Percentiles rank a stretch among this genome's conserved stretches.
Conservation (phyloP, 306 rosid genomes). For the Urtica urens region DNA sequence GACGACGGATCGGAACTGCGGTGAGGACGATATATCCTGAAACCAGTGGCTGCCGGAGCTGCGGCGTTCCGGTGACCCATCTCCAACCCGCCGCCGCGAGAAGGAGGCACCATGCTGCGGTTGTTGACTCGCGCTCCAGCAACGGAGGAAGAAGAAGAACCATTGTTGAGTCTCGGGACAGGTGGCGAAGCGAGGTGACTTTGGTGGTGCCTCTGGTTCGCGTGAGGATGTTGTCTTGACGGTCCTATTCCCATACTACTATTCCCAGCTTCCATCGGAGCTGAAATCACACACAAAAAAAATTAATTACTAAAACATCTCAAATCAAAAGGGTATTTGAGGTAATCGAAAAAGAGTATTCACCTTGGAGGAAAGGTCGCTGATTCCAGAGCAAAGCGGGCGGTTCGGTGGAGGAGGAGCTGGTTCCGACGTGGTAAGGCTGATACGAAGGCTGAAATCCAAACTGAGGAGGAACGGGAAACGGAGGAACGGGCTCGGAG, state of each 20-base stretch:
- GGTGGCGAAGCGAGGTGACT: constrained; percentile 47
- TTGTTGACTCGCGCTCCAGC: no score
- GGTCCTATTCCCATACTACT: no score
- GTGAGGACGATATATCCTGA: constrained; percentile 51
- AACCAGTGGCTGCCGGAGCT: constrained; percentile 40
- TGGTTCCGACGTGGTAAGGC: no score
- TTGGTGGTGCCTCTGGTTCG: constrained; percentile 46
- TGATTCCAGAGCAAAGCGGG: no score
- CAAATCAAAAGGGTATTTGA: no score
- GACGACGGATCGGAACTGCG: constrained; percentile 42
- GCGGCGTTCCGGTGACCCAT: constrained; percentile 49
- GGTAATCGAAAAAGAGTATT: no score
- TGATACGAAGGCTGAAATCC: no score
- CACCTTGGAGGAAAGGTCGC: no score
- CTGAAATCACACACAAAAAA: not conserved
- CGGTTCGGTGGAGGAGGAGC: constrained; percentile 45
- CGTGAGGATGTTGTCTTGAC: constrained; percentile 58
- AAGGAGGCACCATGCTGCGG: constrained; percentile 35
- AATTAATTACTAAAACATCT: no score
- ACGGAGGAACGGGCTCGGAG: constrained; percentile 49
- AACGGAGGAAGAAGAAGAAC: no score
- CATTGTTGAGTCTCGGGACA: constrained; percentile 60
- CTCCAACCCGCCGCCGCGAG: constrained; percentile 48
- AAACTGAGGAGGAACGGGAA: no score
- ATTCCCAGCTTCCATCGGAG: constrained; percentile 42